Base-by-base conservation (phyloP, 1,139 yeast genomes). In the Suhomyces bokatorum region DNA sequence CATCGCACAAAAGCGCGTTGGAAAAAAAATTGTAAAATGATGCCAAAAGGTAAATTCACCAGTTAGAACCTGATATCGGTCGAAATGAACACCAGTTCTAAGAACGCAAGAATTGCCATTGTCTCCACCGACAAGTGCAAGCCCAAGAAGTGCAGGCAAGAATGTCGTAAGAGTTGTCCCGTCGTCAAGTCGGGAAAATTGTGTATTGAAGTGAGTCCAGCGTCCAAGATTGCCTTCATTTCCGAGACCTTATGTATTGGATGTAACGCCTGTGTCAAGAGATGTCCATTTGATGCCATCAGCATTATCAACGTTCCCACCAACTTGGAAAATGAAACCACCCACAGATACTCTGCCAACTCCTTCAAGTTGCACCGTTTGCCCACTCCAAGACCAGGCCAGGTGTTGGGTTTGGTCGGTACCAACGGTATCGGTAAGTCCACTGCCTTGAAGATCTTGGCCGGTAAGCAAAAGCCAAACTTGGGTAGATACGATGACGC, bases 361-460 rank as follows among this genome's bases (percentile, higher is more conserved):
- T 89, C 97, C 41, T 93, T 93, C 83, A 93, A 93, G 70, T 80
- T 93, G 61, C 99, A 93, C 67, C 82, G 99, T 68, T 78, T 93
- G 59, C 99, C 99, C 17, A 91, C 97, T 48, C 99, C 99, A 55
- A 86, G 99, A 72, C 98, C 99, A 6, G 99, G 98, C 48, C 99
- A 93, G 71, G 99, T 93, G 39, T 78, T 93, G 56, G 99, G 99
- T 54, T 79, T 93, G 57, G 99, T 93, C 40, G 99, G 99, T 63
- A 88, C 98, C 48, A 93, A 93, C 76, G 99, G 99, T 89, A 93
- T 93, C 62, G 99, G 99, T 60, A 93, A 93, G 66, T 87, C 96
- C 11, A 93, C 99, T n/a, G 99, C 99, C 10, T 78, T 93, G 63
- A 93, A 93, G 73, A 91, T 93, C 64, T 80, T 93, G 58, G 96